Conservation (phyloP, 169 alveolate genomes). For the Neospora caninum region DNA sequence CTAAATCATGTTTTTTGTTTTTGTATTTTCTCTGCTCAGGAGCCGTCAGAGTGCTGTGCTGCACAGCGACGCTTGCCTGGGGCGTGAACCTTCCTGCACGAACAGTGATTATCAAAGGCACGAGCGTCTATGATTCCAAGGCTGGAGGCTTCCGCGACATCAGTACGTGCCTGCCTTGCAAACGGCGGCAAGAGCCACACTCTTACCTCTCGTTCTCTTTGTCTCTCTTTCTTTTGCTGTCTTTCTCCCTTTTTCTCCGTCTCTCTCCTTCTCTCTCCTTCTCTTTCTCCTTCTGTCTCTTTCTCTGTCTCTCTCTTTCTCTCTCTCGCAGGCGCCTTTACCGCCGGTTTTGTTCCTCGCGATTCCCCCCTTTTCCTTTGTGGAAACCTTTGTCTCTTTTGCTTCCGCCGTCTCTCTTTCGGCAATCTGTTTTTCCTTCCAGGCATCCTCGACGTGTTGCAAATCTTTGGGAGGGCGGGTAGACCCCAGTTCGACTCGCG, state of each 20-base stretch:
- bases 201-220: too few species aligned
- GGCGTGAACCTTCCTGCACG: conserved; percentile 99
- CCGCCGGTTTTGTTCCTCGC: not conserved
- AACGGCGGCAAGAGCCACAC: too few species aligned
- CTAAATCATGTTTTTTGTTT: too few species aligned
- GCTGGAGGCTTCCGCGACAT: conserved; percentile 97
- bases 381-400: too few species aligned
- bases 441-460: conserved; percentile 90
- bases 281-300: too few species aligned
- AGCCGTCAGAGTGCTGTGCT: conserved; percentile 93
- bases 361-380: too few species aligned
- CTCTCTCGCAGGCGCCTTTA: not conserved
- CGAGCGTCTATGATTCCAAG: conserved; percentile 95
- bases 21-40: conserved; percentile 73
- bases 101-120: conserved; percentile 99
- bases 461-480: conserved; percentile 99
- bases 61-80: conserved; percentile 99
- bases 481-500: conserved; percentile 97
- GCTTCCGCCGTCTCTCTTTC: too few species aligned
- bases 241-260: too few species aligned
- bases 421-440: not conserved
- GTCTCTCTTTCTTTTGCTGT: too few species aligned
- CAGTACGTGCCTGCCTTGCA: too few species aligned
- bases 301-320: not conserved
- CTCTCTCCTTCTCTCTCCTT: too few species aligned